Conservation (phyloP, 208 protist species). For the Trichomonas vaginalis region DNA sequence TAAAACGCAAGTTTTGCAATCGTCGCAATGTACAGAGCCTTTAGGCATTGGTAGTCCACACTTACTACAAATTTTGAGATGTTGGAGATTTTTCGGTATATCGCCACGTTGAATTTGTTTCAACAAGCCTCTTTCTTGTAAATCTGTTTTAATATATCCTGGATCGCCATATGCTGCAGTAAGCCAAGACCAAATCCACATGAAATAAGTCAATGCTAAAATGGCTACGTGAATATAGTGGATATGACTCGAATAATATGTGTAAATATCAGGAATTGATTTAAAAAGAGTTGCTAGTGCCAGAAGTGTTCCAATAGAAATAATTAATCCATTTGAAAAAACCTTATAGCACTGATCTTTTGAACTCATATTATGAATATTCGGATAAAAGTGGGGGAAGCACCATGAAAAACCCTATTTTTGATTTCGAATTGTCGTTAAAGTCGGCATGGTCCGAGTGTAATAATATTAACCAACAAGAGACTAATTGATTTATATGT, state of each 20-base stretch:
- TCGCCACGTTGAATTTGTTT: neutral
- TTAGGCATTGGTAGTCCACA: neutral
- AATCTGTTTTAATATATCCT: neutral
- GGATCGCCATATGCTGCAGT: neutral
- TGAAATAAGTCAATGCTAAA: neutral
- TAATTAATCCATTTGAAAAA: neutral
- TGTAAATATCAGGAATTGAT: neutral
- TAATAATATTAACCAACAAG: no score
- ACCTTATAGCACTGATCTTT: neutral
- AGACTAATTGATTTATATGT: no score
- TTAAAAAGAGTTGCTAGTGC: neutral
- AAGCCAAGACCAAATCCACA: neutral
- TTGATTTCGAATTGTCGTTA: no score
- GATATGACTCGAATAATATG: no score
- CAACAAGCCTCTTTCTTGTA: neutral
- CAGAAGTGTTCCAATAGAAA: neutral
- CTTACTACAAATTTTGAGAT: neutral
- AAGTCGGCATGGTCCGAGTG: no score
- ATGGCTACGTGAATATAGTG: neutral
- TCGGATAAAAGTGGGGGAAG: no score
- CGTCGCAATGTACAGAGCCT: neutral
- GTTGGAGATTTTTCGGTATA: neutral
- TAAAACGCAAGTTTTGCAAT: neutral
- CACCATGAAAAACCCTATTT: no score
- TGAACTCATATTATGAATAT: no score